Conservation (phyloP, 805 yeast genomes). For the Priceomyces fermenticarens region DNA sequence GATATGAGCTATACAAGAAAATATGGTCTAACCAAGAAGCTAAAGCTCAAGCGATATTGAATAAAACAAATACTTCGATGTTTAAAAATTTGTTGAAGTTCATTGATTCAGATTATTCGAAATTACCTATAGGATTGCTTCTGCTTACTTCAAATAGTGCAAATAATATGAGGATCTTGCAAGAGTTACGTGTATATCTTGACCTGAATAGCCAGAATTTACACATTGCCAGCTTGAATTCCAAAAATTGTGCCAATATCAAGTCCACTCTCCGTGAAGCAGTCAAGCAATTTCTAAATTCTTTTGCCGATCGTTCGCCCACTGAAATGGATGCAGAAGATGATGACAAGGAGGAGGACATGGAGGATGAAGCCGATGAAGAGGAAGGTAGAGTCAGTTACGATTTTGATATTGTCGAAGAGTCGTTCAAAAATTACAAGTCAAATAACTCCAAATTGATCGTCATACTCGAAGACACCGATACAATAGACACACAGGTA, state of each 20-base stretch:
- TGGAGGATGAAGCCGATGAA: conserved; percentile 13
- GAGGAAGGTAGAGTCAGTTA: conserved; percentile 26
- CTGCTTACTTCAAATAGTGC: conserved; percentile 40
- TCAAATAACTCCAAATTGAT: conserved; percentile 16
- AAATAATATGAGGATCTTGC: conserved; percentile 35
- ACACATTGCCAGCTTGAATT: conserved; percentile 24
- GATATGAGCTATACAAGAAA: conserved; percentile 22
- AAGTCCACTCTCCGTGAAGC: conserved; percentile 32
- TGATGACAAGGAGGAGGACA: conserved; percentile 11
- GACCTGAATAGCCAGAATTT: conserved; percentile 9
- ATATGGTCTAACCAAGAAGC: conserved; percentile 27
- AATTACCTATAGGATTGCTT: conserved; percentile 31
- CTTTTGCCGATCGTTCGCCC: conserved; percentile 4
- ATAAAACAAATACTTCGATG: conserved; percentile 29
- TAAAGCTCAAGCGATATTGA: conserved; percentile 26
- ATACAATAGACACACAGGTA: conserved; percentile 30
- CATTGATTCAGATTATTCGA: conserved; percentile 13
- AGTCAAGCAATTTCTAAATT: conserved; percentile 26
- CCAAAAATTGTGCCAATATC: conserved; percentile 31
- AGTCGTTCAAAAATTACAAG: conserved; percentile 21
- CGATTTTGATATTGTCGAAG: conserved; percentile 34
- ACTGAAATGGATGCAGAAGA: conserved; percentile 7
- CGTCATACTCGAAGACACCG: conserved; percentile 36
- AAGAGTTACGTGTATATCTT: conserved; percentile 28
- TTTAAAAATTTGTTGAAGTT: conserved; percentile 25